Evolutionary conservation across 2,329 filamentous ascomycete species (phyloP).

Genomic region (Reticulascus tulasneorum): DNA sequence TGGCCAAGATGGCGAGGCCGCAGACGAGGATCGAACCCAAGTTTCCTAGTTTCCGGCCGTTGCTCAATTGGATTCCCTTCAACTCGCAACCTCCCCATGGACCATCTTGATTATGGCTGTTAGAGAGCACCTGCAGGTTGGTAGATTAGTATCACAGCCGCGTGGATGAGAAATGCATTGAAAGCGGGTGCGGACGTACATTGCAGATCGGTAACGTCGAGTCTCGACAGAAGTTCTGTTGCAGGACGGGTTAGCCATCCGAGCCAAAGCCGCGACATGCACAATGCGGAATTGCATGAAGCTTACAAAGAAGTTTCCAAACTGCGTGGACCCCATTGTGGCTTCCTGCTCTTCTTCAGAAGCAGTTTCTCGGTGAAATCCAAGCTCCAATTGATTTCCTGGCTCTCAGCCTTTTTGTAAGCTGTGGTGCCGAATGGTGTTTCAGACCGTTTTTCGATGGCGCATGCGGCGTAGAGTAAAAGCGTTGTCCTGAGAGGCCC

Average conservation of each 20-base stretch:
- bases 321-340: slow-evolving; percentile 57
- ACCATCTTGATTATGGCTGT: slow-evolving; percentile 55
- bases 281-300: slow-evolving; percentile 1
- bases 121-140: slow-evolving; percentile 57
- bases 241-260: slow-evolving; percentile 20
- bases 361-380: no score
- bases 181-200: slow-evolving; percentile 47
- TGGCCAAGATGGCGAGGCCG: slow-evolving; percentile 68
- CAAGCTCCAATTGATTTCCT: no score
- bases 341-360: no score
- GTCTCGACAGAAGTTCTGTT: slow-evolving; percentile 76
- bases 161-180: slow-evolving; percentile 8
- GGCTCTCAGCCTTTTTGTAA: no score
- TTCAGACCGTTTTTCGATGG: no score
- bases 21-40: slow-evolving; percentile 87
- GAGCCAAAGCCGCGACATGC: slow-evolving; percentile 3
- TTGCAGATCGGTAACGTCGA: slow-evolving; percentile 82
- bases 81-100: slow-evolving; percentile 69
- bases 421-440: no score
- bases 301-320: slow-evolving; percentile 58
- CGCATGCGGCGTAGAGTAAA: no score
- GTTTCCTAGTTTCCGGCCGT: slow-evolving; percentile 69
- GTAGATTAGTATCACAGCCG: slow-evolving; percentile 11
- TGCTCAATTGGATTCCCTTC: slow-evolving; percentile 67
- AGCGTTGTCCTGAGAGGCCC: no score